phyloP scores from a whole-genome alignment of 2,329 filamentous ascomycete genomes.

The Ophiostoma sp. region DNA sequence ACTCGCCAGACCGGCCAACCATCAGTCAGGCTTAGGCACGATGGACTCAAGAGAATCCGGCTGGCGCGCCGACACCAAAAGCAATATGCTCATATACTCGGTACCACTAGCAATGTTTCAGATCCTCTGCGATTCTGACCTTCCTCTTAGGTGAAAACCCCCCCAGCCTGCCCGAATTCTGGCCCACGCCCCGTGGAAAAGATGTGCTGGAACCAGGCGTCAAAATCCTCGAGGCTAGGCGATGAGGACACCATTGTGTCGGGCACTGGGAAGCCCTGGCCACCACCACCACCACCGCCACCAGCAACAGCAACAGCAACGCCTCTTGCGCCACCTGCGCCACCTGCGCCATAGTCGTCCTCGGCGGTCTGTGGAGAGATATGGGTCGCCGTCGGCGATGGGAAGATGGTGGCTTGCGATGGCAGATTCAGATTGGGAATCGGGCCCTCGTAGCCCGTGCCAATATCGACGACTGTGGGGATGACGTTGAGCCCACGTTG shows the following conservation, averaged over 20 bases:
- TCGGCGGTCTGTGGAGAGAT: neutral
- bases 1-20: neutral
- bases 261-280: neutral
- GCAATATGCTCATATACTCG: neutral
- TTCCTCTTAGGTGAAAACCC: neutral
- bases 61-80: neutral
- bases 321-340: neutral
- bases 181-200: slow-evolving; percentile 20
- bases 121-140: neutral
- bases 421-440: slow-evolving; percentile 15
- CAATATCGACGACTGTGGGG: neutral
- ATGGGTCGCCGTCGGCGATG: slow-evolving; percentile 1
- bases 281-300: neutral
- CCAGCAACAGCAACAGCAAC: neutral
- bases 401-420: slow-evolving; percentile 4
- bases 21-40: neutral
- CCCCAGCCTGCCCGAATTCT: slow-evolving; percentile 14
- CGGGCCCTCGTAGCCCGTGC: slow-evolving; percentile 7
- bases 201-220: slow-evolving; percentile 27
- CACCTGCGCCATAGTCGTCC: slow-evolving; percentile 1
- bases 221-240: slow-evolving; percentile 25
- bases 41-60: neutral
- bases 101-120: too few relatives aligned
- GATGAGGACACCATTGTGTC: slow-evolving; percentile 12
- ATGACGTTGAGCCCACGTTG: neutral